Evolutionary conservation across 306 rosid species (phyloP).

Genomic region (Carpinus viminea): DNA sequence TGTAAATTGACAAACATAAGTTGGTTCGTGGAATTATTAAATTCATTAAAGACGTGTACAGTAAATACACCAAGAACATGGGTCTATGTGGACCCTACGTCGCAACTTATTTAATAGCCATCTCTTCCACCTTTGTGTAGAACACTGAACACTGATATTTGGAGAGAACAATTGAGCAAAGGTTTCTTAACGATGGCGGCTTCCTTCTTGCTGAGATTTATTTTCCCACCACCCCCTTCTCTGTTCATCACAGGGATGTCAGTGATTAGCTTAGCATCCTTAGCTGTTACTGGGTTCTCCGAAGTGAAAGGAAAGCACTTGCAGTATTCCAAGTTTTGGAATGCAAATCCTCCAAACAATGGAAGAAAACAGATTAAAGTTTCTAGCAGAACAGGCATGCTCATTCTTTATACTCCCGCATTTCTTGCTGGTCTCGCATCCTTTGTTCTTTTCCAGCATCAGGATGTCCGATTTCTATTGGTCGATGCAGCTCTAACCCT

Average conservation of each 20-base stretch:
- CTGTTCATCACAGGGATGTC: constrained; percentile 51
- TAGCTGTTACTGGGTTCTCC: constrained; percentile 35
- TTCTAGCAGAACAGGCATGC: constrained; percentile 62
- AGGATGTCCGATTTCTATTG: constrained; percentile 37
- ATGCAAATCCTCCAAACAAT: constrained; percentile 3
- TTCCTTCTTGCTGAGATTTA: constrained; percentile 19
- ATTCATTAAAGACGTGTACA: too few species aligned
- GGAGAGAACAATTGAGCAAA: neutral
- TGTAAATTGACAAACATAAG: too few species aligned
- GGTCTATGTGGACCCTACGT: too few species aligned
- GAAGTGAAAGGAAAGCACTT: constrained; percentile 63
- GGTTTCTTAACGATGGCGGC: constrained; percentile 9
- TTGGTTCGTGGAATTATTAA: too few species aligned
- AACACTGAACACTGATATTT: too few species aligned
- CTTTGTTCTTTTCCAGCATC: constrained; percentile 39
- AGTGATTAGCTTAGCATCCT: constrained; percentile 26
- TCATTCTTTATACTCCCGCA: constrained; percentile 59
- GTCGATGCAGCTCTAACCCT: constrained; percentile 56
- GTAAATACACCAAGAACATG: too few species aligned
- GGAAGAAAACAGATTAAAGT: constrained; percentile 23
- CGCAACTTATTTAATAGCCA: too few species aligned
- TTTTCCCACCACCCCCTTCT: constrained; percentile 59
- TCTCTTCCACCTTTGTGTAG: too few species aligned
- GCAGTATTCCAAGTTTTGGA: constrained; percentile 69
- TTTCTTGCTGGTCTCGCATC: constrained; percentile 52